Percentiles rank a stretch among this genome's conserved stretches.
Conservation (phyloP, 176 grass and related monocot genomes). For the Avena eriantha region DNA sequence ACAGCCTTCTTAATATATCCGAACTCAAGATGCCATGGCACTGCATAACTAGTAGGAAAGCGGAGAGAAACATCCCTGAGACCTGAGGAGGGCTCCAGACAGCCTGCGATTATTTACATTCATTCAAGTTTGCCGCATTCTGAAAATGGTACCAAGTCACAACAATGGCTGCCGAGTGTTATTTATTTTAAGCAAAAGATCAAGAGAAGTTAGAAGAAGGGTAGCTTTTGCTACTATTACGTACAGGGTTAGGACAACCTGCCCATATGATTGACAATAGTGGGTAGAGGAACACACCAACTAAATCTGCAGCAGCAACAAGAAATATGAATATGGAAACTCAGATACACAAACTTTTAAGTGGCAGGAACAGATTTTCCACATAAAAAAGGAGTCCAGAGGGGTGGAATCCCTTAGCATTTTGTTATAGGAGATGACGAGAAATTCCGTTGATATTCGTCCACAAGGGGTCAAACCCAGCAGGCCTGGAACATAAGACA, state of each 20-base stretch:
- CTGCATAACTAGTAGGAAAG: background rate
- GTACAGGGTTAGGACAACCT: background rate
- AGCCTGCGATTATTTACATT: background rate
- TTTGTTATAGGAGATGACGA: background rate
- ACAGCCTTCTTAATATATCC: background rate
- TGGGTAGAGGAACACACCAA: background rate
- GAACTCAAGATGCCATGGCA: background rate
- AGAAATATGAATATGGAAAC: background rate
- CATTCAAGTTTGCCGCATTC: background rate
- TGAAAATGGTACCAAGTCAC: background rate
- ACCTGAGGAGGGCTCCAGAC: background rate
- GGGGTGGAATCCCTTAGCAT: background rate
- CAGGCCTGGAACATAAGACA: background rate
- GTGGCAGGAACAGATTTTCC: background rate
- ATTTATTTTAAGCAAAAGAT: background rate
- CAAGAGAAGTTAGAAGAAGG: background rate
- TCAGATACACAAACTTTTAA: conserved; percentile 1
- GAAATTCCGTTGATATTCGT: background rate
- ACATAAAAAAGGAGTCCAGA: background rate
- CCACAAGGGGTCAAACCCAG: background rate
- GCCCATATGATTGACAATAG: background rate
- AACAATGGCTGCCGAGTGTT: background rate
- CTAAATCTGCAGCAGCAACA: conserved; percentile 5
- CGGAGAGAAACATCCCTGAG: background rate
- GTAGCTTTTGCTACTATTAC: background rate